Percentiles rank a stretch among this genome's conserved stretches.
Conservation (phyloP, 2,329 filamentous ascomycete species). For the Aspergillus sp. region DNA sequence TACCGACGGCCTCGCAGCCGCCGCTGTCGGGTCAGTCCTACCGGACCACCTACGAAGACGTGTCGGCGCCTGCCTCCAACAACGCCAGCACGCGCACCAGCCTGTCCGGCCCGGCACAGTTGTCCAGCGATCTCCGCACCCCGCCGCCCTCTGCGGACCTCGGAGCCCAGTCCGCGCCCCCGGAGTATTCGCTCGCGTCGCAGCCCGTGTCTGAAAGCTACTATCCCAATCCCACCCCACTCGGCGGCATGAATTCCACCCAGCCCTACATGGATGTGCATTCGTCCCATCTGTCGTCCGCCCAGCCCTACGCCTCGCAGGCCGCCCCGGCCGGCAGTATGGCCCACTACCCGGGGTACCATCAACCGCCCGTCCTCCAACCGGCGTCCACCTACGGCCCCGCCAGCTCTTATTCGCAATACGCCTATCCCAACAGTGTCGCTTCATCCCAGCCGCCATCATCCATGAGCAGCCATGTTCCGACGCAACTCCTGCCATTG, state of each 20-base stretch:
- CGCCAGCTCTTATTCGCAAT: constrained; percentile 62
- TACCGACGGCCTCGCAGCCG: constrained; percentile 62
- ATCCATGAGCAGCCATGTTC: constrained; percentile 64
- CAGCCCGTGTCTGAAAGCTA: constrained; percentile 41
- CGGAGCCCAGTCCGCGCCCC: constrained; percentile 34
- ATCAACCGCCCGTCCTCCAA: constrained; percentile 71
- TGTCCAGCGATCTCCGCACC: constrained; percentile 59
- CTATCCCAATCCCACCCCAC: constrained; percentile 38
- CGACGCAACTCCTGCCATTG: constrained; percentile 70
- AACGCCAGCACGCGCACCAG: constrained; percentile 57
- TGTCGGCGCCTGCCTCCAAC: constrained; percentile 46
- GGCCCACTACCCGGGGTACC: constrained; percentile 71
- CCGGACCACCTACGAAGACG: constrained; percentile 72
- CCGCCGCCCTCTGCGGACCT: constrained; percentile 64
- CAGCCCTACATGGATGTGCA: constrained; percentile 83
- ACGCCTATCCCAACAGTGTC: constrained; percentile 73
- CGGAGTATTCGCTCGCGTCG: constrained; percentile 34
- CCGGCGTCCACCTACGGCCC: constrained; percentile 69
- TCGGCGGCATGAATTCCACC: constrained; percentile 73
- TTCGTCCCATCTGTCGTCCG: constrained; percentile 72
- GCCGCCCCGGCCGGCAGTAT: constrained; percentile 72
- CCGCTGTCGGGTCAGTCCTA: constrained; percentile 72
- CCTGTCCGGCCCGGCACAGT: constrained; percentile 53
- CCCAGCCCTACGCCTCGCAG: constrained; percentile 71
- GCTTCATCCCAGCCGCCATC: constrained; percentile 78